Evolutionary conservation across 2,329 filamentous ascomycete species (phyloP), one percentile per base, ranked within the genome.

Genomic region (Paecilomyces dactylethromorphus): DNA sequence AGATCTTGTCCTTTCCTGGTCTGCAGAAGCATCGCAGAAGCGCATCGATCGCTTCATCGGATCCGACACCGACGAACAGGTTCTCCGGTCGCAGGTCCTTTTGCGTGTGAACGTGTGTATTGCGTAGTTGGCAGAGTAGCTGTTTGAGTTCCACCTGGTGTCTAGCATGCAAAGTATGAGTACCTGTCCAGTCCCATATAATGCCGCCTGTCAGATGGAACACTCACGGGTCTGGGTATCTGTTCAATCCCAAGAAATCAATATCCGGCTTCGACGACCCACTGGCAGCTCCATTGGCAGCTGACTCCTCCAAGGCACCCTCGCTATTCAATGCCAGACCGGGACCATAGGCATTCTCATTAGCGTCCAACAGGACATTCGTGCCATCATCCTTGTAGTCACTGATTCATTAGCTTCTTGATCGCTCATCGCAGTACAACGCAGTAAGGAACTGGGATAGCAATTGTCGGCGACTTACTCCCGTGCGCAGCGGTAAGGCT

Each of bases 341-440:
- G 0, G 94, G 93, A 0, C 94, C 94, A 69, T 89, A 97, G 60
- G 94, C 92, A 71, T 99, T 99, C 79, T 99, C 94, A 70, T 99
- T 99, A 67, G 94, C 94, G 73, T 99, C 94, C 65, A 99, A 89
- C 56, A 99, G 87, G 68, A 97, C 87, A 71, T 97, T 97, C 60
- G 87, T 93, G 66, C 94, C 94, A 72, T 99, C 90, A 74, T 99
- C 93, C 79, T 99, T 97, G 84, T 99, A 97, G 83, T 99, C 94
- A 79, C 91, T 95, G 71, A 69, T 55, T 67, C 63, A 63, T 73
- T 64, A 69, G 66, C 33, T 45, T 29, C 33, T 18, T 15, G n/a
- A 13, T 24, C 33, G 7, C 31, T 8, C 3, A 5, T 2, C n/a
- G n/a, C 6, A 15, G 13, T 35, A 22, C 21, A 26, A 21, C n/a